Evolutionary conservation across 2,329 filamentous ascomycete genomes (phyloP).

Genomic region (Parafenestella ontariensis): DNA sequence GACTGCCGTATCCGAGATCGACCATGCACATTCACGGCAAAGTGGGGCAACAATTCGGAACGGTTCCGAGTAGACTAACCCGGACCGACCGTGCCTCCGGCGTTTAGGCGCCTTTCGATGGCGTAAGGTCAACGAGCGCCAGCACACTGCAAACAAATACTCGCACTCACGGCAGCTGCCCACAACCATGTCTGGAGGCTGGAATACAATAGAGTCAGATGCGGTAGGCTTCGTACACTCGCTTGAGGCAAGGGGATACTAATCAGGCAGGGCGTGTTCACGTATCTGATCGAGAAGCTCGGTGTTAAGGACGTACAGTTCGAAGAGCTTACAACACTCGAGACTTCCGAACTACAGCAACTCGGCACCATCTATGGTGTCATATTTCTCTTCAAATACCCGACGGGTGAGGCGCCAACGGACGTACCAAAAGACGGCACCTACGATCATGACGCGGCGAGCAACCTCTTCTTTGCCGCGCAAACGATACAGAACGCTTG

Average conservation of each 20-base stretch:
- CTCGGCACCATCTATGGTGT: slow-evolving; percentile 79
- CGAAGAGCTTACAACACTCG: slow-evolving; percentile 91
- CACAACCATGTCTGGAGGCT: slow-evolving; percentile 26
- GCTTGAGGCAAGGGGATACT: slow-evolving; percentile 2
- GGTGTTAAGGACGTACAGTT: slow-evolving; percentile 95
- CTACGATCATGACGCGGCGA: slow-evolving; percentile 77
- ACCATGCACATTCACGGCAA: too few relatives aligned
- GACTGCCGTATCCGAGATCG: not conserved
- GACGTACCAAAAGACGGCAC: slow-evolving; percentile 78
- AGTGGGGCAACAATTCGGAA: too few relatives aligned
- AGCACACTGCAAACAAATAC: slow-evolving; percentile 12
- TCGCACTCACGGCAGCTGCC: not conserved
- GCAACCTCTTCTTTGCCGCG: slow-evolving; percentile 88
- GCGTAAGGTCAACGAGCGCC: slow-evolving; percentile 15
- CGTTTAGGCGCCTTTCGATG: slow-evolving; percentile 20
- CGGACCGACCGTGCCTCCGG: slow-evolving; percentile 23
- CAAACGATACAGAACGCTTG: slow-evolving; percentile 99
- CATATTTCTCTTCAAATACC: slow-evolving; percentile 99
- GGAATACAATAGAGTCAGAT: slow-evolving; percentile 58
- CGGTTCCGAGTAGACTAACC: slow-evolving; percentile 14
- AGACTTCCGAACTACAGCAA: slow-evolving; percentile 73
- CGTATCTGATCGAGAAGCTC: slow-evolving; percentile 89
- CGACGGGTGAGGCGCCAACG: slow-evolving; percentile 70
- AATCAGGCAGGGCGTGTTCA: slow-evolving; percentile 82
- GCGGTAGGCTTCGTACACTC: slow-evolving; percentile 67